Conservation (phyloP, 495 filamentous ascomycete genomes). For the Xylaria telfairii region DNA sequence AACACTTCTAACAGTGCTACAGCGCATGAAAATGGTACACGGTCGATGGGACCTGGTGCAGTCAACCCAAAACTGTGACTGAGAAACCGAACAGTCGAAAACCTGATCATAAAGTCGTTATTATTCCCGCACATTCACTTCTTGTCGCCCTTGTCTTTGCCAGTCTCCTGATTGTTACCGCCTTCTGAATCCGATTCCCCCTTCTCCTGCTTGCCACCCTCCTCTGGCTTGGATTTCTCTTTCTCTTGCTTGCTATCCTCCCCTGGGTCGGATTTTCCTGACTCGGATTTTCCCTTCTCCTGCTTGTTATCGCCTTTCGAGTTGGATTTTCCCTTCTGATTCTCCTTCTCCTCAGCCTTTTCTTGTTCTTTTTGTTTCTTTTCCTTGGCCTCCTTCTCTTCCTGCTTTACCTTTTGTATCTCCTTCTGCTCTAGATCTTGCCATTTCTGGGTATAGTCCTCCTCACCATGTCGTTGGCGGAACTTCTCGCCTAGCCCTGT, state of each 20-base stretch:
- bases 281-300: too few relatives aligned
- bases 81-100: not conserved
- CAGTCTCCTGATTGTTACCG: conserved; percentile 4
- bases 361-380: conserved; percentile 40
- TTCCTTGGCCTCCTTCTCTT: conserved; percentile 45
- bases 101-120: not conserved
- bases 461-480: conserved; percentile 48
- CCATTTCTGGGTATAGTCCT: conserved; percentile 66
- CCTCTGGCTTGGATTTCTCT: conserved; percentile 23
- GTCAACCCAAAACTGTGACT: not conserved
- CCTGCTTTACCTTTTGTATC: conserved; percentile 51
- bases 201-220: conserved; percentile 7
- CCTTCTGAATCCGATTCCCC: conserved; percentile 14
- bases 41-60: not conserved
- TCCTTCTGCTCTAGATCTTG: conserved; percentile 63
- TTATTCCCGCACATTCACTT: conserved; percentile 6
- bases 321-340: conserved; percentile 2
- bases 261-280: too few relatives aligned
- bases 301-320: conserved; percentile 9
- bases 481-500: conserved; percentile 66
- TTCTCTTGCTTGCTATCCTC: conserved; percentile 16
- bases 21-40: not conserved
- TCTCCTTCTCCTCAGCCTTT: conserved; percentile 35
- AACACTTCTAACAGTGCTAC: not conserved
- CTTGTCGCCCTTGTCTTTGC: not conserved